Evolutionary conservation across 129 eudicot genomes (phyloP).

Genomic region (Escallonia rubra): DNA sequence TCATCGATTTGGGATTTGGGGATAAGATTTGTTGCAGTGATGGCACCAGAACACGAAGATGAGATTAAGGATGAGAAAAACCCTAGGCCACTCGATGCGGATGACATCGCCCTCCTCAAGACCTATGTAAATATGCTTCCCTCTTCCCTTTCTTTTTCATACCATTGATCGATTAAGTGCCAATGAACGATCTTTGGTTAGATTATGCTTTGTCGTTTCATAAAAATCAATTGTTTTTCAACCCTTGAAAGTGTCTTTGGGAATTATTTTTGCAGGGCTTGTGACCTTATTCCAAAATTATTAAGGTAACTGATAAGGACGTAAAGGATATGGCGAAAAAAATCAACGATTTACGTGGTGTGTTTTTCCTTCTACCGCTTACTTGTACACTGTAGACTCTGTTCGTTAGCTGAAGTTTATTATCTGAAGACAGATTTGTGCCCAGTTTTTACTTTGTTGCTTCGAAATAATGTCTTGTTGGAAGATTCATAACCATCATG

Average conservation of each 20-base stretch:
- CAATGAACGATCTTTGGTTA: too few species aligned
- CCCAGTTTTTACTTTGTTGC: too few species aligned
- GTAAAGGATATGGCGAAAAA: constrained; percentile 90
- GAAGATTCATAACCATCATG: too few species aligned
- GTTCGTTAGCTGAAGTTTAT: background rate
- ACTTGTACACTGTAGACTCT: background rate
- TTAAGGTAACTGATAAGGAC: constrained; percentile 87
- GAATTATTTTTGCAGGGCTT: constrained; percentile 58
- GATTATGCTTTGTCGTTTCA: too few species aligned
- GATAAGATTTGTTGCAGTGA: background rate
- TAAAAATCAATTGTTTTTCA: too few species aligned
- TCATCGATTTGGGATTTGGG: too few species aligned
- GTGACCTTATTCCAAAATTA: constrained; percentile 88
- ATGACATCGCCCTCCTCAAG: constrained; percentile 90
- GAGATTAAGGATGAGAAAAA: constrained; percentile 94
- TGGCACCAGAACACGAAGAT: constrained; percentile 72
- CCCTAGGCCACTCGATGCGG: constrained; percentile 89
- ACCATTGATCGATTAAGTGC: background rate
- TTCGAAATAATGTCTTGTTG: too few species aligned
- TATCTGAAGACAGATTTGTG: too few species aligned
- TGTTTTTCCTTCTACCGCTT: constrained; percentile 2
- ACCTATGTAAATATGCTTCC: constrained; percentile 46
- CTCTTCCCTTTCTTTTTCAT: background rate
- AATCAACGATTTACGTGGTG: constrained; percentile 87
- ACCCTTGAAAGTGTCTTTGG: background rate